Evolutionary conservation across 164 flowering plant species (phyloP), one percentile per base, ranked within the genome.

Genomic region (Cinnamomum chago): DNA sequence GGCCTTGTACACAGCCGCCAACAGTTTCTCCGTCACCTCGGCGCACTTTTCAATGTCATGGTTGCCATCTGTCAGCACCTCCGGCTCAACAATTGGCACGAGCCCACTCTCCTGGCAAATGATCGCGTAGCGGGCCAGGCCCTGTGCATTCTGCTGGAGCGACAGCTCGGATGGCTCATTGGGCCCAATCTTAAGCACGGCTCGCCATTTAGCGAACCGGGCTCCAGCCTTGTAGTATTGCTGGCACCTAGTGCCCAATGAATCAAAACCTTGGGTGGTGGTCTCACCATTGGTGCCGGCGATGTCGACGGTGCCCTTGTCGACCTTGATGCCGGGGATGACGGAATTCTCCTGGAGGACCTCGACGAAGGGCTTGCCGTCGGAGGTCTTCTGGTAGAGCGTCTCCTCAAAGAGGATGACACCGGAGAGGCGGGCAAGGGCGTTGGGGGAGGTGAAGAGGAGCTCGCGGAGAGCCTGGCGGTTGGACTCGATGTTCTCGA

Each of bases 21-120:
- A 79, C 55, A 92, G 93, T 7, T 80, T 84, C 74, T 92, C 94
- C 0, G 97, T 92, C 0, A 74, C 97, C 20, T 87, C 90, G 2
- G 93, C 94, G 65, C 95, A 90, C 67, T 86, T 87, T 72, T 82
- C 58, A 35, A 90, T 89, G 68, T 86, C 94, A 72, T 92, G 97
- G 67, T 23, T 2, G 3, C 97, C 97, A 50, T 90, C 94, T 2
- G 95, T 90, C 1, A 90, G 77, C 5, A 92, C 70, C 84, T 92
- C 97, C 0, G 97, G 97, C 82, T 92, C 97, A 2, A 92, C 97
- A 58, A 92, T 90, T 0, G 97, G 97, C 27, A 92, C 97, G 15
- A 92, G 83, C 18, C 97, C 94, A 58, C 89, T 90, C 81, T 92
- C 94, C 82, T 92, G 97, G 68, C 97, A 92, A 11, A 92, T 90